Evolutionary conservation across 306 rosid genomes (phyloP).

Genomic region (Gillenia trifoliata): DNA sequence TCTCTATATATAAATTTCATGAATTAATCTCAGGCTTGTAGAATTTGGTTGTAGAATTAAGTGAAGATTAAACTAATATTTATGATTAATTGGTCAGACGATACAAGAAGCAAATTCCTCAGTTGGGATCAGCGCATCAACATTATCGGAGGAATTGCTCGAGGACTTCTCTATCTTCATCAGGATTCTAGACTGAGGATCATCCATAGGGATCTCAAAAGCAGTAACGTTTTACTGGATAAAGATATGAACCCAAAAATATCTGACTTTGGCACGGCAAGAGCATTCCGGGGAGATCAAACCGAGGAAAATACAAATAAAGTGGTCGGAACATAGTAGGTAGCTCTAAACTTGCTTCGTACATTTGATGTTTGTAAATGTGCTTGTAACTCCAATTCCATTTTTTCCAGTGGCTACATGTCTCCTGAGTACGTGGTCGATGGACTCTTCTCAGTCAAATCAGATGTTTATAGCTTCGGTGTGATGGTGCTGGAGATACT

Average conservation of each 20-base stretch:
- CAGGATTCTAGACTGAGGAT: constrained; percentile 42
- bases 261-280: constrained; percentile 45
- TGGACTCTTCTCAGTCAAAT: constrained; percentile 37
- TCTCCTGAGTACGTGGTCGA: constrained; percentile 45
- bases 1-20: constrained; percentile 38
- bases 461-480: constrained; percentile 44
- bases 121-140: constrained; percentile 23
- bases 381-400: neutral
- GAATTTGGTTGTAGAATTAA: neutral
- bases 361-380: neutral
- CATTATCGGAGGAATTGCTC: constrained; percentile 28
- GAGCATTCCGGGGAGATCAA: constrained; percentile 30
- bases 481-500: constrained; percentile 32
- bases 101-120: neutral
- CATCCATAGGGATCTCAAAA: constrained; percentile 39
- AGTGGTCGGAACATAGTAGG: constrained; percentile 49
- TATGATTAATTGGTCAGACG: neutral
- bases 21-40: constrained; percentile 28
- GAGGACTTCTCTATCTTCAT: constrained; percentile 39
- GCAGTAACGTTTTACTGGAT: constrained; percentile 38
- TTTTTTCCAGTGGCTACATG: constrained; percentile 31
- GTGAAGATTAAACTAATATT: neutral
- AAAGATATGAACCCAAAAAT: constrained; percentile 33
- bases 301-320: constrained; percentile 24
- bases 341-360: neutral